A percentile compares a stretch with the other conserved stretches of the same genome.
phyloP scores from a whole-genome alignment of 306 rosid genomes.

The Acacia melanoxylon region DNA sequence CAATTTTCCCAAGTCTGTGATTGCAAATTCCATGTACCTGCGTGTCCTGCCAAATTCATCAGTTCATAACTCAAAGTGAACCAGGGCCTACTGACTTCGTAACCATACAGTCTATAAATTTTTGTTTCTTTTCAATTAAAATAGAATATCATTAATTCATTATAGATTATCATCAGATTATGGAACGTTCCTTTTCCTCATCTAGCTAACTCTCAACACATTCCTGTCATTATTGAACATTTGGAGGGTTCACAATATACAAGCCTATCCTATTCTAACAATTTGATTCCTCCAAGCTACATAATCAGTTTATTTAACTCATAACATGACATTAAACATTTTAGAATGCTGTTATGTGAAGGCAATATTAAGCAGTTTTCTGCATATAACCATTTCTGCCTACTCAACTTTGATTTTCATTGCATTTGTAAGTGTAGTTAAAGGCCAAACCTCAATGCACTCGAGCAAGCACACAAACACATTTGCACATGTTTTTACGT shows the following conservation, averaged over 20 bases:
- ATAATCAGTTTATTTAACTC: neutral
- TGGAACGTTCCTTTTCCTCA: neutral
- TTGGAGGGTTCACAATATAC: neutral
- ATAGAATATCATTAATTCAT: neutral
- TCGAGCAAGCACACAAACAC: constrained; percentile 7
- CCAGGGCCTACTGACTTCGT: neutral
- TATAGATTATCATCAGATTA: neutral
- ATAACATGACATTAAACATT: neutral
- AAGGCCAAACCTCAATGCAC: constrained; percentile 10
- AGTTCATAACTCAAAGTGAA: neutral
- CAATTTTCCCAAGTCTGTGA: neutral
- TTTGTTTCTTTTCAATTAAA: neutral
- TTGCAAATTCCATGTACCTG: neutral
- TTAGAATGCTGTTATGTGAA: neutral
- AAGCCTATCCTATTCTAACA: neutral
- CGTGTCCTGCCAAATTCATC: neutral
- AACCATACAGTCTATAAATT: neutral
- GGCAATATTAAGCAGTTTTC: neutral
- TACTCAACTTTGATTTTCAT: neutral
- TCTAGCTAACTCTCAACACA: neutral
- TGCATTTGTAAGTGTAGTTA: constrained; percentile 8
- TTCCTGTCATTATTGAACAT: neutral
- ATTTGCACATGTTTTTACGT: neutral
- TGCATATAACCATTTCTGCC: neutral
- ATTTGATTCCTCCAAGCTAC: neutral